Conservation (phyloP, 2,329 filamentous ascomycete genomes). For the Verticillium longisporum region DNA sequence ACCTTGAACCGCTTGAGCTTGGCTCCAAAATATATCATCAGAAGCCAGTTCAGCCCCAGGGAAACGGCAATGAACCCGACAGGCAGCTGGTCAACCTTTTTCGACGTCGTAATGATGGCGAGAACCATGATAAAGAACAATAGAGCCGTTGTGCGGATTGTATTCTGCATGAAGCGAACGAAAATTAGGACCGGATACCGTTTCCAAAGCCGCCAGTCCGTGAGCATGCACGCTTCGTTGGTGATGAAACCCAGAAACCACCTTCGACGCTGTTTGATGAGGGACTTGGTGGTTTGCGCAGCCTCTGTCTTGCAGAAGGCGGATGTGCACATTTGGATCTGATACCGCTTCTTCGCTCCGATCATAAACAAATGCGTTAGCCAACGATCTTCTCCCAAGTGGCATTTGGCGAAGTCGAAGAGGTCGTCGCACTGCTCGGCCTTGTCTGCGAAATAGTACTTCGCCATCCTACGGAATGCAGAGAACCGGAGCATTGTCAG, state of each 20-base stretch:
- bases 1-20: conserved; percentile 87
- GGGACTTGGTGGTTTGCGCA: conserved; percentile 76
- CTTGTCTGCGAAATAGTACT: conserved; percentile 97
- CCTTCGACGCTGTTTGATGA: conserved; percentile 88
- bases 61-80: conserved; percentile 92
- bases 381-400: conserved; percentile 93
- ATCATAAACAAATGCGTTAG: conserved; percentile 99
- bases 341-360: conserved; percentile 83
- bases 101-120: conserved; percentile 77
- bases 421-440: conserved; percentile 91
- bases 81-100: conserved; percentile 70
- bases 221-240: conserved; percentile 97
- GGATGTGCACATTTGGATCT: conserved; percentile 96
- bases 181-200: conserved; percentile 81
- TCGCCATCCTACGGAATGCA: conserved; percentile 92
- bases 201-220: conserved; percentile 85
- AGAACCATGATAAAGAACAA: conserved; percentile 92
- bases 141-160: conserved; percentile 86
- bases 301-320: conserved; percentile 98
- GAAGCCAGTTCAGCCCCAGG: conserved; percentile 83
- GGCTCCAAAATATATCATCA: conserved; percentile 93
- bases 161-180: conserved; percentile 92
- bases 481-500: conserved; percentile 93
- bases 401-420: conserved; percentile 94
- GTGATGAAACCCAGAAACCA: conserved; percentile 98